Base-by-base conservation (phyloP, 495 filamentous ascomycete species). In the Aspergillus cristatus region DNA sequence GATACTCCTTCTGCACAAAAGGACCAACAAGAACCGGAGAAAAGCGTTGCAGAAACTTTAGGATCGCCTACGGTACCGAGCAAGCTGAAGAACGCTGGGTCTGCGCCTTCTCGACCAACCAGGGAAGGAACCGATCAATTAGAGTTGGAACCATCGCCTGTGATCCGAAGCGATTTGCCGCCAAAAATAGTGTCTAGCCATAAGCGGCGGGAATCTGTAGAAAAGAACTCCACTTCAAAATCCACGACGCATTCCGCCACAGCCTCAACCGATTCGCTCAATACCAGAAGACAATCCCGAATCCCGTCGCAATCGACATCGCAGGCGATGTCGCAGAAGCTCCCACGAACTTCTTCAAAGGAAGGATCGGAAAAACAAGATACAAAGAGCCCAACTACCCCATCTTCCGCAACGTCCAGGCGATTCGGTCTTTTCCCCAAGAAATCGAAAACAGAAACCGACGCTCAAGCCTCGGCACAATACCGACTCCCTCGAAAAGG, bases 351-450 rank as follows among this genome's bases (percentile, higher is more conserved):
- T n/a, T 30, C 13, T 4, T 6, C 28, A 12, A 4, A 30, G 13
- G 28, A 30, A 35, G 49, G 4, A 50, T 42, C 34, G 42, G 41
- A 43, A 31, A 51, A 56, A 12, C 35, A 38, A 6, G 55, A 57
- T 13, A 31, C 54, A 10, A 46, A 41, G 10, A 64, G 54, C 28
- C 43, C 20, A 4, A 24, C 20, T 24, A 24, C 20, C 8, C 4
- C 20, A 8, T 8, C 20, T 4, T 4, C 20, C 4, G 4, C 60
- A 25, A 50, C 42, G 14, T 46, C 53, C 32, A 76, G 72, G 42
- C 62, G 82, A 14, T 93, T 94, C 53, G 82, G 84, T 11, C 63
- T 94, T 13, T 94, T 94, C 46, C 62, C 76, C 12, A 75, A 81
- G 43, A 81, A 78, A 42, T 75, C 81, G 0, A 93, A 84, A 53